A percentile compares a stretch with the other conserved stretches of the same genome.
Conservation (phyloP, 2,329 filamentous ascomycete species). For the Penicillium oxalicum region DNA sequence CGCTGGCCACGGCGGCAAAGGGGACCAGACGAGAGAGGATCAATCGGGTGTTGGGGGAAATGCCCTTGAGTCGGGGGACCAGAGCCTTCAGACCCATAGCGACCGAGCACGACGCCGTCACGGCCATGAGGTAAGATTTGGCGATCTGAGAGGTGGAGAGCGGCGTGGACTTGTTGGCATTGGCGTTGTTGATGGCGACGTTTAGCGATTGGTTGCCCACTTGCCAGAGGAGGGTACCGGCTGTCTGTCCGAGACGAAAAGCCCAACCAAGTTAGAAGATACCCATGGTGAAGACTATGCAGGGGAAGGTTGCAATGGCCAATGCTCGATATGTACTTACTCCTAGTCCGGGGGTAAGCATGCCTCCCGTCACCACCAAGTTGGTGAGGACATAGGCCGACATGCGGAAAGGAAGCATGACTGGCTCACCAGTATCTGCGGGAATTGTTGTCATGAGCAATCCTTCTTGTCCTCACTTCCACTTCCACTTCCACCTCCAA, state of each 20-base stretch:
- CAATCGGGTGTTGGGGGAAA: constrained; percentile 68
- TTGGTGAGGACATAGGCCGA: constrained; percentile 92
- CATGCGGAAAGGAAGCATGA: constrained; percentile 95
- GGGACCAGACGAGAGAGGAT: constrained; percentile 84
- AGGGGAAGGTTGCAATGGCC: too few species aligned
- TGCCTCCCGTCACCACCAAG: constrained; percentile 87
- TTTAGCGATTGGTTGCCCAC: constrained; percentile 96
- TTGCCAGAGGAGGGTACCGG: constrained; percentile 88
- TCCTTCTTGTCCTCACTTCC: not conserved
- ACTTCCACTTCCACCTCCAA: too few species aligned
- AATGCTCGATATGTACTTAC: constrained; percentile 41
- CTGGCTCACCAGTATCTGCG: constrained; percentile 81
- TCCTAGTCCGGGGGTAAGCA: constrained; percentile 83
- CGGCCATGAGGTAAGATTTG: constrained; percentile 86
- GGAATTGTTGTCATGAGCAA: not conserved
- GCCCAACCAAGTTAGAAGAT: not conserved
- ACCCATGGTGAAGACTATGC: too few species aligned
- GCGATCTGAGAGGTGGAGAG: constrained; percentile 73
- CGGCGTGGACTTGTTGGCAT: constrained; percentile 95
- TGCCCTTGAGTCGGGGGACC: constrained; percentile 72
- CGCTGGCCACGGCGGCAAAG: constrained; percentile 89
- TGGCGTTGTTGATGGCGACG: constrained; percentile 94
- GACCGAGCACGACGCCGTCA: constrained; percentile 87
- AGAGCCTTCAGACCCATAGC: constrained; percentile 86
- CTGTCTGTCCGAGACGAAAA: constrained; percentile 48